phyloP scores from a whole-genome alignment of 2,329 filamentous ascomycete species.

The Cladobotryum protrusum region DNA sequence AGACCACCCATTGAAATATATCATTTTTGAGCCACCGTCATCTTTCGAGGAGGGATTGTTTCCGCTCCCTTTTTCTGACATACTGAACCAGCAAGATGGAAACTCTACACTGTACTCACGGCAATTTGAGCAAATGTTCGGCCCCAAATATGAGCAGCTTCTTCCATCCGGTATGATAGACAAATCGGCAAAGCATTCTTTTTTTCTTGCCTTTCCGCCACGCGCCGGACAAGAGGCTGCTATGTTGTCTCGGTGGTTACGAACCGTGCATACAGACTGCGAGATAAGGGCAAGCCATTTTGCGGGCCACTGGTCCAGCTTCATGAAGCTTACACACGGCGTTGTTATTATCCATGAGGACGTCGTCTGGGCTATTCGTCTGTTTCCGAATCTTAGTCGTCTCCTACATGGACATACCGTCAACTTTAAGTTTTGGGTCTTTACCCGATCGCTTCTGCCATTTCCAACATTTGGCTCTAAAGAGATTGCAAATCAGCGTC shows the following conservation, averaged over 20 bases:
- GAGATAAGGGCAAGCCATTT: constrained; percentile 36
- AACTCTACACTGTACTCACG: constrained; percentile 10
- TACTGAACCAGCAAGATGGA: background rate
- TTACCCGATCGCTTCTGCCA: constrained; percentile 27
- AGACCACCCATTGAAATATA: constrained; percentile 27
- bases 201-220: constrained; percentile 46
- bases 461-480: constrained; percentile 14
- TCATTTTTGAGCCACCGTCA: constrained; percentile 29
- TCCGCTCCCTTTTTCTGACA: constrained; percentile 13
- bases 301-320: constrained; percentile 42
- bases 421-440: constrained; percentile 34
- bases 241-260: constrained; percentile 41
- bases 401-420: constrained; percentile 25
- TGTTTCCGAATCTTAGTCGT: constrained; percentile 31
- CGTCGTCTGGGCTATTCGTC: constrained; percentile 29
- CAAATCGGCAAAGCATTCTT: constrained; percentile 19
- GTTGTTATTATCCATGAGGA: constrained; percentile 42
- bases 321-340: constrained; percentile 26
- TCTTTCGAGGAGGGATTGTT: constrained; percentile 19
- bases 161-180: constrained; percentile 16
- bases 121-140: constrained; percentile 24
- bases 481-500: background rate
- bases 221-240: constrained; percentile 27
- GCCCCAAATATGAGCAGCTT: constrained; percentile 27
- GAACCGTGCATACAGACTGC: constrained; percentile 31